A percentile compares a stretch with the other conserved stretches of the same genome.
phyloP scores from a whole-genome alignment of 805 yeast genomes.

The Blastobotrys terrestris region DNA sequence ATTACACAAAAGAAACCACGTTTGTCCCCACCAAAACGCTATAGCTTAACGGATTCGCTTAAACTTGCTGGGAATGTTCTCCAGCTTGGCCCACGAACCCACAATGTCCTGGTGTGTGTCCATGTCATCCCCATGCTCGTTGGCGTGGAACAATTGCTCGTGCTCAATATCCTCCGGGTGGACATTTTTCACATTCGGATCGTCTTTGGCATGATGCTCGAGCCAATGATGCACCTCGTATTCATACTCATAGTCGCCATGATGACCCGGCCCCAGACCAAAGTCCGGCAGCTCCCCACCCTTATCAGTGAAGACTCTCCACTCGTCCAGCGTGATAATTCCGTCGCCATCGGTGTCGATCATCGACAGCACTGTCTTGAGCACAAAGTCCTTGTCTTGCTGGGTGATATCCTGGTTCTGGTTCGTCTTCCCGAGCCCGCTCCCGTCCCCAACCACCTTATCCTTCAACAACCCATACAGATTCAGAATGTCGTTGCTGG shows the following conservation, averaged over 20 bases:
- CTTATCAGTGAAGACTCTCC: slow-evolving; percentile 49
- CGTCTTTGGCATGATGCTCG: slow-evolving; percentile 49
- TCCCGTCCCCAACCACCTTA: slow-evolving; percentile 77
- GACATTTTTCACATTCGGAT: slow-evolving; percentile 73
- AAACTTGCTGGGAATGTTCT: slow-evolving; percentile 20
- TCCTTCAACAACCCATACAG: slow-evolving; percentile 75
- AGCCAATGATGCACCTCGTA: slow-evolving; percentile 96
- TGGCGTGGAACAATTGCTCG: slow-evolving; percentile 78
- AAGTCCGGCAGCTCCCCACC: slow-evolving; percentile 85
- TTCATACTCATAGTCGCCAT: slow-evolving; percentile 86
- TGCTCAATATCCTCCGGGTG: slow-evolving; percentile 88
- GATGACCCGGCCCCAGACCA: slow-evolving; percentile 92
- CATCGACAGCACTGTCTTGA: slow-evolving; percentile 46
- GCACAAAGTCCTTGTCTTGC: slow-evolving; percentile 47
- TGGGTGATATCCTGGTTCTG: slow-evolving; percentile 54
- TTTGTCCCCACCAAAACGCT: too few relatives aligned
- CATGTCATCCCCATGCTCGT: slow-evolving; percentile 61
- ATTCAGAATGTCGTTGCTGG: slow-evolving; percentile 62
- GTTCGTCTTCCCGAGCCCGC: slow-evolving; percentile 80
- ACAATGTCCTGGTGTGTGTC: slow-evolving; percentile 8
- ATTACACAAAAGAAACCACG: neutral
- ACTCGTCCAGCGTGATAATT: slow-evolving; percentile 59
- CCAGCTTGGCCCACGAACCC: slow-evolving; percentile 14
- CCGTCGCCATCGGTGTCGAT: slow-evolving; percentile 67
- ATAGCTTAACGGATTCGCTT: neutral